Conservation (phyloP, 345 rosid genomes). For the Cardamine occulta region DNA sequence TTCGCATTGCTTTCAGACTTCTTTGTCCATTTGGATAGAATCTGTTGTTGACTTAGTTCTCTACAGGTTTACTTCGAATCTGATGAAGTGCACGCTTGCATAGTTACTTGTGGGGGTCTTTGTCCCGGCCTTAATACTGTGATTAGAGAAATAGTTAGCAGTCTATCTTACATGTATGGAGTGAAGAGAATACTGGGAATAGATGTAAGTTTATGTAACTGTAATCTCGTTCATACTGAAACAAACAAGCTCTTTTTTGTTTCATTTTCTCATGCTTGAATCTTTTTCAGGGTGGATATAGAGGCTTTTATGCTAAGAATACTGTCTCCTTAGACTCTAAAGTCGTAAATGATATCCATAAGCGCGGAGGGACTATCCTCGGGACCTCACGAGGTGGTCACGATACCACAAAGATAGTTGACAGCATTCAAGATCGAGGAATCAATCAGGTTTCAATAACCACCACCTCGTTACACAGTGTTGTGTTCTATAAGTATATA, state of each 20-base stretch:
- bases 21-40: slow-evolving; percentile 5
- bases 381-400: slow-evolving; percentile 90
- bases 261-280: slow-evolving; percentile 12
- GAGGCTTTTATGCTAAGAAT: slow-evolving; percentile 77
- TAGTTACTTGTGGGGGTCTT: slow-evolving; percentile 89
- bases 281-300: slow-evolving; percentile 73
- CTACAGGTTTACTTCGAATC: slow-evolving; percentile 68
- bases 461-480: neutral
- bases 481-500: neutral
- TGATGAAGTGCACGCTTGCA: slow-evolving; percentile 86
- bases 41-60: slow-evolving; percentile 19
- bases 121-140: slow-evolving; percentile 90
- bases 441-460: slow-evolving; percentile 63
- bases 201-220: slow-evolving; percentile 58
- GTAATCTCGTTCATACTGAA: neutral
- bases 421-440: slow-evolving; percentile 82
- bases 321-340: slow-evolving; percentile 64
- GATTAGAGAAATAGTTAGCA: slow-evolving; percentile 73
- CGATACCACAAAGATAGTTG: slow-evolving; percentile 73
- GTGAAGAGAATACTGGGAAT: slow-evolving; percentile 75
- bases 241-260: neutral
- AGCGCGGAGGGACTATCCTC: slow-evolving; percentile 79
- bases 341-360: slow-evolving; percentile 76
- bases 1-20: neutral
- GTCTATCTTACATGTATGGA: slow-evolving; percentile 76